A percentile compares a stretch with the other conserved stretches of the same genome.
phyloP scores from a whole-genome alignment of 2,329 filamentous ascomycete species.

The Aspergillus tubingensis region DNA sequence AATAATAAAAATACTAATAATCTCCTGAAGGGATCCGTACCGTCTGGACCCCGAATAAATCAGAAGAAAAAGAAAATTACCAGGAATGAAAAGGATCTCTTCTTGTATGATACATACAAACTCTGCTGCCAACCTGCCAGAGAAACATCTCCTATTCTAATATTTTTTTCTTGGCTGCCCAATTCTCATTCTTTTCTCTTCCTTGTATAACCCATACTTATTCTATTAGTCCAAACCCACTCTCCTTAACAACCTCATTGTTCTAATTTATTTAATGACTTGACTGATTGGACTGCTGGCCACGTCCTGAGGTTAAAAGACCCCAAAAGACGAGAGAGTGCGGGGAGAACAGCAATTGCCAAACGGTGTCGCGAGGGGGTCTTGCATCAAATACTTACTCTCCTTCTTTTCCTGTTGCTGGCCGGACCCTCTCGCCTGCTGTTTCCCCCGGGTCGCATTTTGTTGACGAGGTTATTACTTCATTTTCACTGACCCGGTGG shows the following conservation, averaged over 20 bases:
- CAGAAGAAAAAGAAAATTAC: neutral
- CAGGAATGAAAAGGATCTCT: neutral
- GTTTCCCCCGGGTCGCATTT: neutral
- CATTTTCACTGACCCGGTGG: neutral
- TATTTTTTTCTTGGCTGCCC: neutral
- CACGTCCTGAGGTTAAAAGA: neutral
- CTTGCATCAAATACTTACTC: slow-evolving; percentile 4
- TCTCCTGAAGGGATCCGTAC: slow-evolving; percentile 1
- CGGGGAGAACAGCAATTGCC: slow-evolving; percentile 9
- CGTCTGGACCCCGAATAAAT: neutral
- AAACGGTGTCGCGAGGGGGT: slow-evolving; percentile 8
- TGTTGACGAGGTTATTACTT: neutral
- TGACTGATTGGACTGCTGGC: slow-evolving; percentile 5
- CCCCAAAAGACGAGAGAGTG: neutral
- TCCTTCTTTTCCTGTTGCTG: neutral
- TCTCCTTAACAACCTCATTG: neutral
- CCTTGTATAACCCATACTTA: neutral
- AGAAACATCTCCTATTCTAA: neutral
- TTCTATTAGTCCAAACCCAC: neutral
- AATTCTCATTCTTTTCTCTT: neutral
- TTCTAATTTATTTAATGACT: neutral
- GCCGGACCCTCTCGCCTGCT: neutral
- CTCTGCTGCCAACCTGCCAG: neutral
- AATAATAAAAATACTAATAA: neutral
- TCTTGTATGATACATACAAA: neutral